Base-by-base conservation (phyloP, 2,329 filamentous ascomycete genomes). In the Trichoderma atrobrunneum region DNA sequence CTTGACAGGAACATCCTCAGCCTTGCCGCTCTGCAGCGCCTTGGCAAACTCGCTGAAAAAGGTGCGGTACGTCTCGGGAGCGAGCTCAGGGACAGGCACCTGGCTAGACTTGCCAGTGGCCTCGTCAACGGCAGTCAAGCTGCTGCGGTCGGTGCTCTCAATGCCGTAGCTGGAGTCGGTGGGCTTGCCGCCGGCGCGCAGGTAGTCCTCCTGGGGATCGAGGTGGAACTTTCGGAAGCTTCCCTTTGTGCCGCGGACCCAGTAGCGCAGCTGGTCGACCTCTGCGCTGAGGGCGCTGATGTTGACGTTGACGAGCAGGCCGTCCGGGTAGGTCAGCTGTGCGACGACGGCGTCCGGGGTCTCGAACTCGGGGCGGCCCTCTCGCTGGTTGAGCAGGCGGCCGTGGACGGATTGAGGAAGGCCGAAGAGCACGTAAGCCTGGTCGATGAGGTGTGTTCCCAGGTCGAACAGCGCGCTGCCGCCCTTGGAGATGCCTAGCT, bases 401-500 rank as follows among this genome's bases (percentile, higher is more conserved):
- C 86, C 92, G 10, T 90, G 93, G 1, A 95, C 88, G 3, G 84
- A 84, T 69, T 87, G 83, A 0, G 93, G 93, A 77, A 90, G 82
- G 21, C 93, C 93, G 74, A 94, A 93, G 5, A 93, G 83, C 51
- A 87, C 82, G 78, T 92, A 92, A 2, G 87, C 89, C 82, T 95
- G 93, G 80, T 95, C 93, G 65, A 95, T 84, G 64, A 95, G 84
- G 79, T 95, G 93, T 5, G 91, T 89, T 57, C 93, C 93, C 1
- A 95, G 85, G 77, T 95, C 93, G 78, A 91, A 95, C 26, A 94
- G 83, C 26, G 85, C 90, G 43, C 91, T 90, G 51, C 91, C 90
- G 12, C 90, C 92, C 18, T 90, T 85, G 21, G 82, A 79, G 77
- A 91, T 87, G 34, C 85, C 81, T 69, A 92, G 84, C 16, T 79